phyloP scores from a whole-genome alignment of 345 rosid species.

The Limnanthes douglasii region DNA sequence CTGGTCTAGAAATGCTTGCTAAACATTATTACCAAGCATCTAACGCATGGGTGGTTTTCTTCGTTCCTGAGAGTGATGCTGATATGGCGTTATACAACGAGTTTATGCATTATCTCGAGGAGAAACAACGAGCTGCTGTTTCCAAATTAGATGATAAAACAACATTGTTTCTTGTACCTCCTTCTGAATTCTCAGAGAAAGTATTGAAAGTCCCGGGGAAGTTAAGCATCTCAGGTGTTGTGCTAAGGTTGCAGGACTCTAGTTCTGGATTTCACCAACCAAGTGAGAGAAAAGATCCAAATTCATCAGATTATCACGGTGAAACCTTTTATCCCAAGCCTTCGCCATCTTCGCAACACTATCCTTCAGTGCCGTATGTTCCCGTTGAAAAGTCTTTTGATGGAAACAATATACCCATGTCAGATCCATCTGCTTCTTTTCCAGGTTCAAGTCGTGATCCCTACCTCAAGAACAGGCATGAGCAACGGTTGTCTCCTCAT shows the following conservation, averaged over 20 bases:
- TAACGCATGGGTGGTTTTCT: conserved; percentile 87
- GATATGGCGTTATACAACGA: conserved; percentile 80
- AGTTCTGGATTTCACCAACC: conserved; percentile 27
- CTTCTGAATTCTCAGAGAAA: conserved; percentile 87
- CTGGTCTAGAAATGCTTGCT: conserved; percentile 86
- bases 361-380: conserved; percentile 15
- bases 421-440: conserved; percentile 18
- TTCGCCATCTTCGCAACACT: conserved; percentile 13
- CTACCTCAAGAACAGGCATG: conserved; percentile 25
- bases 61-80: conserved; percentile 77
- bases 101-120: conserved; percentile 84
- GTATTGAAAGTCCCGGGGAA: conserved; percentile 88
- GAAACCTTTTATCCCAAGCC: conserved; percentile 26
- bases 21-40: conserved; percentile 94
- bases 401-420: not conserved
- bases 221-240: conserved; percentile 87
- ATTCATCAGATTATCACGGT: conserved; percentile 15
- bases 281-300: conserved; percentile 29
- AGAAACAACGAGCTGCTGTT: conserved; percentile 94
- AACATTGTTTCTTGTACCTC: conserved; percentile 91
- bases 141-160: conserved; percentile 83
- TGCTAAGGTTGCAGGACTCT: conserved; percentile 49
- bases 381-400: no score
- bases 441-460: conserved; percentile 15
- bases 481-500: conserved; percentile 32